Conservation (phyloP, 345 rosid species). For the Hypericum androsaemum region DNA sequence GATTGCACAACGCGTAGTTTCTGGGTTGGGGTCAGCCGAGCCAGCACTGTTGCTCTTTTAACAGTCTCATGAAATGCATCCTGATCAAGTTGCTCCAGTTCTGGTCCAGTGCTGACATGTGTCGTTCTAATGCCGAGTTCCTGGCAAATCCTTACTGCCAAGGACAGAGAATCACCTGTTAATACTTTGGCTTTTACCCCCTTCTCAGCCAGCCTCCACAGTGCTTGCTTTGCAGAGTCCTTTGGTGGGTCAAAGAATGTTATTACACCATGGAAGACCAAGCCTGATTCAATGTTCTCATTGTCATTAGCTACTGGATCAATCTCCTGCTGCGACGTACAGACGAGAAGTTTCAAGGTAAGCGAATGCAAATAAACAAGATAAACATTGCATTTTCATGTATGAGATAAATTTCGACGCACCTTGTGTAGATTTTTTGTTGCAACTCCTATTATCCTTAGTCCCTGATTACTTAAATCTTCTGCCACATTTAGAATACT, state of each 20-base stretch:
- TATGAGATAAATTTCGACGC: constrained; percentile 6
- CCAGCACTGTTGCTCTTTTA: constrained; percentile 49
- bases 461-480: constrained; percentile 48
- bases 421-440: constrained; percentile 41
- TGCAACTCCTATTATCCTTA: constrained; percentile 46
- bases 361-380: no score
- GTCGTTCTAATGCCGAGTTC: constrained; percentile 65
- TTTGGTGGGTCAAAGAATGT: constrained; percentile 66
- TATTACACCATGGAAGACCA: constrained; percentile 54
- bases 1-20: constrained; percentile 58
- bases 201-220: constrained; percentile 57
- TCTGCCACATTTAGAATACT: constrained; percentile 42
- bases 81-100: constrained; percentile 47
- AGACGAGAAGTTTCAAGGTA: no score
- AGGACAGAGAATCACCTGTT: constrained; percentile 53
- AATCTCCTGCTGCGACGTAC: constrained; percentile 25
- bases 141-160: constrained; percentile 50
- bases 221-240: constrained; percentile 70
- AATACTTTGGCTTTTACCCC: constrained; percentile 68
- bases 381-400: no score
- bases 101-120: constrained; percentile 62
- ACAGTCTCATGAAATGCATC: constrained; percentile 50
- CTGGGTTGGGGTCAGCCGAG: constrained; percentile 58
- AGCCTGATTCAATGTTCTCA: constrained; percentile 38
- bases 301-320: constrained; percentile 14